phyloP scores from a whole-genome alignment of 169 alveolate species.

The Miamiensis avidus region DNA sequence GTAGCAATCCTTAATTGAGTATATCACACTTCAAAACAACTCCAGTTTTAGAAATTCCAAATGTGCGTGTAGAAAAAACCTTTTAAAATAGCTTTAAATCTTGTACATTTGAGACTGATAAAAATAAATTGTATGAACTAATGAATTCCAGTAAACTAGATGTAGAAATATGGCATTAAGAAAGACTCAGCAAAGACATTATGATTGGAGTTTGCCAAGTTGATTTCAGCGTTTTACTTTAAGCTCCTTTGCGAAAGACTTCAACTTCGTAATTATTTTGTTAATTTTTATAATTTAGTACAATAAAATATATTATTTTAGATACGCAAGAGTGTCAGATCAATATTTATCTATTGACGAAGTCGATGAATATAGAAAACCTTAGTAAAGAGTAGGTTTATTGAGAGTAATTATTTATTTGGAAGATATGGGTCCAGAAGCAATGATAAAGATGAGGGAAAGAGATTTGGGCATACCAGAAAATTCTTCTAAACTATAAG shows the following conservation, averaged over 20 bases:
- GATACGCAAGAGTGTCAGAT: conserved; percentile 42
- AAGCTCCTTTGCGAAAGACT: conserved; percentile 8
- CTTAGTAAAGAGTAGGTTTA: conserved; percentile 8
- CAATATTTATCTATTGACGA: conserved; percentile 47
- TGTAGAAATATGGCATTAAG: conserved; percentile 41
- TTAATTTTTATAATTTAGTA: neutral
- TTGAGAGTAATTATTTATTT: conserved; percentile 35
- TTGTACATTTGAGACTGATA: conserved; percentile 32
- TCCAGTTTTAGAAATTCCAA: conserved; percentile 6
- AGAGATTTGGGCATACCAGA: conserved; percentile 17
- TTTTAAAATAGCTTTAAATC: conserved; percentile 38
- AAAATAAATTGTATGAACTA: conserved; percentile 13
- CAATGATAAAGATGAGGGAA: conserved; percentile 27
- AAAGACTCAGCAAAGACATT: conserved; percentile 34
- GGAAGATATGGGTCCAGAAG: conserved; percentile 51
- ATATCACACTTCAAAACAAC: conserved; percentile 15
- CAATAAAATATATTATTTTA: neutral
- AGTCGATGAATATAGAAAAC: conserved; percentile 21
- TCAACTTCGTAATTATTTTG: neutral
- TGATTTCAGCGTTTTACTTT: conserved; percentile 1
- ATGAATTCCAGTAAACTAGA: conserved; percentile 16
- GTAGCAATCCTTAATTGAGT: neutral
- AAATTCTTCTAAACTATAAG: neutral
- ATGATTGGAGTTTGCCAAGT: conserved; percentile 26
- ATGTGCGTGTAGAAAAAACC: conserved; percentile 15